Conservation (phyloP, 148 eudicot species). For the Limonium bicolor region DNA sequence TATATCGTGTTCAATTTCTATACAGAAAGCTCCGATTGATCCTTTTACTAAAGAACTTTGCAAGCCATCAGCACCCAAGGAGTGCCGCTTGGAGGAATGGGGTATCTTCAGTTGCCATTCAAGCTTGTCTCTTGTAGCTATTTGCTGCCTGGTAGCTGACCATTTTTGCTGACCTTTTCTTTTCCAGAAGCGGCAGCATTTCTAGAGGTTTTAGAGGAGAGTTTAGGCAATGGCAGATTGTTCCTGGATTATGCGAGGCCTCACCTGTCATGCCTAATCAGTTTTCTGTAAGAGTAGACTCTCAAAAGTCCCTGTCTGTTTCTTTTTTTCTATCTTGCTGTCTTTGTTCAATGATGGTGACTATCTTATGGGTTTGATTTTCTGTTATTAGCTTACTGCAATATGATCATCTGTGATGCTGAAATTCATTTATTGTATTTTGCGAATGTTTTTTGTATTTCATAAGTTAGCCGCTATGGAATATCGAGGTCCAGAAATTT, state of each 20-base stretch:
- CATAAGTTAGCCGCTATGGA: too few species aligned
- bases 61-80: constrained; percentile 92
- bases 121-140: not conserved
- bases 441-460: too few species aligned
- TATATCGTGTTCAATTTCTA: not conserved
- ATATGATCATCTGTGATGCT: too few species aligned
- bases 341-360: too few species aligned
- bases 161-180: too few species aligned
- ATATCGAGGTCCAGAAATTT: too few species aligned
- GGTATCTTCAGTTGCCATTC: constrained; percentile 27
- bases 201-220: constrained; percentile 99
- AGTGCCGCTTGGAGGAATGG: constrained; percentile 98
- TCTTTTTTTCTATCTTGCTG: not conserved
- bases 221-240: constrained; percentile 85
- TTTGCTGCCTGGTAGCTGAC: not conserved
- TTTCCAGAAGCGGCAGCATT: constrained; percentile 90
- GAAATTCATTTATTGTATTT: too few species aligned
- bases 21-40: constrained; percentile 95
- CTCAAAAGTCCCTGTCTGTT: not conserved
- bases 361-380: too few species aligned
- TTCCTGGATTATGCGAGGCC: constrained; percentile 88
- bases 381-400: too few species aligned
- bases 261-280: constrained; percentile 98
- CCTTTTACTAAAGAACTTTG: constrained; percentile 73
- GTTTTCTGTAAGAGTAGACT: constrained; percentile 80